Percentiles rank a stretch among this genome's conserved stretches.
Conservation (phyloP, 1,284 basidiomycete species). For the Tilletia horrida region DNA sequence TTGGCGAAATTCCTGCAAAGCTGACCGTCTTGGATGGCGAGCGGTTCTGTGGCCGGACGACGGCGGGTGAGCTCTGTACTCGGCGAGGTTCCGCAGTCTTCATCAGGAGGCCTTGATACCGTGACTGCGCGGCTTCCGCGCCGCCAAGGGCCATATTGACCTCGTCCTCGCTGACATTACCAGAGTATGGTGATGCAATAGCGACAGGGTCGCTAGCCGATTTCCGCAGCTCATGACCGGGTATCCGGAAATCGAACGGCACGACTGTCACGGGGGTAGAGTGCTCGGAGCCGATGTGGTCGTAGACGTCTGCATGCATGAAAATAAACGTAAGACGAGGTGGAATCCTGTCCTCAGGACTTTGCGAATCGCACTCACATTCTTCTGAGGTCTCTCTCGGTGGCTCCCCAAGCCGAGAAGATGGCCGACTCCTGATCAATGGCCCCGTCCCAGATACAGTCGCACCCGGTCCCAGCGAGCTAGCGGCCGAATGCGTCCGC, state of each 20-base stretch:
- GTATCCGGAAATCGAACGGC: too few species aligned
- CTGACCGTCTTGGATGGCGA: conserved; percentile 10
- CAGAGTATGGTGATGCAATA: not conserved
- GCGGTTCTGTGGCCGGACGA: not conserved
- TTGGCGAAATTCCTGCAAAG: not conserved
- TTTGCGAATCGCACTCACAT: too few species aligned
- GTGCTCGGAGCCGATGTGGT: too few species aligned
- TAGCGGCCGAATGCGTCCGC: not conserved
- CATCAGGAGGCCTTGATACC: not conserved
- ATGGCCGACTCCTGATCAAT: too few species aligned
- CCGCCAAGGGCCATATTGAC: conserved; percentile 1
- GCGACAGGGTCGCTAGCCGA: too few species aligned
- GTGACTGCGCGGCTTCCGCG: not conserved
- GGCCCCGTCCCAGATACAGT: not conserved
- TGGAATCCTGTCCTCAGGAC: too few species aligned
- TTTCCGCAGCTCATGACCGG: too few species aligned
- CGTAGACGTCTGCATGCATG: too few species aligned
- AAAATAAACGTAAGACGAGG: too few species aligned
- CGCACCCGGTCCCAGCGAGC: not conserved
- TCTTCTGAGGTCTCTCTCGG: not conserved
- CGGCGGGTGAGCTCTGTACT: not conserved
- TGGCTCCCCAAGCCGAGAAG: not conserved
- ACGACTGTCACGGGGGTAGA: too few species aligned
- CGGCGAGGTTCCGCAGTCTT: not conserved
- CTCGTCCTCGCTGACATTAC: conserved; percentile 8